These are phyloP conservation scores for Mrakia frigida DNA, from an alignment of 768 basidiomycete species.

Conservation along the genomic window DNA sequence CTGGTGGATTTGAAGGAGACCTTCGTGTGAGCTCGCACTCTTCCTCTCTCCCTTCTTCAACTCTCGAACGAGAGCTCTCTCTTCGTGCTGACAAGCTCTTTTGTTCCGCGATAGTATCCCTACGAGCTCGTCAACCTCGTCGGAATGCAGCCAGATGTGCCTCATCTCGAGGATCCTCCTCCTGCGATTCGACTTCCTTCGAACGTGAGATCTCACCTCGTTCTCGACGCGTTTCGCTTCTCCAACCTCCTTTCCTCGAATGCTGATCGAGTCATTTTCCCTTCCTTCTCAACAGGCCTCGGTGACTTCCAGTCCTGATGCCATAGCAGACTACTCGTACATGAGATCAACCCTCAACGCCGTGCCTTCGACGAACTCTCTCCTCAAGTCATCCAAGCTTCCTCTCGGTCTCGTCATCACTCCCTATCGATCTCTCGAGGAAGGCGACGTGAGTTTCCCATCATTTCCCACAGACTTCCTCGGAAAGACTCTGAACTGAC, in stretches of 20 bases:
- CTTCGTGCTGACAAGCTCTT: constrained; percentile 16
- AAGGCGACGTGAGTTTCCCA: constrained; percentile 51
- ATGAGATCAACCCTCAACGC: constrained; percentile 85
- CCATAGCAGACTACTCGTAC: constrained; percentile 84
- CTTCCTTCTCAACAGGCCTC: constrained; percentile 49
- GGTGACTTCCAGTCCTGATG: constrained; percentile 69
- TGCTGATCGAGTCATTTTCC: background rate
- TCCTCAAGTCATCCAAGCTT: constrained; percentile 81
- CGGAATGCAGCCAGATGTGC: constrained; percentile 85
- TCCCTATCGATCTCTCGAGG: constrained; percentile 76
- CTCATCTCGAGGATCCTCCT: constrained; percentile 69
- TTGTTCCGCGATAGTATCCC: constrained; percentile 49
- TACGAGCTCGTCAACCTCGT: constrained; percentile 86
- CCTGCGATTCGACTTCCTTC: constrained; percentile 87
- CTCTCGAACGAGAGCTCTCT: background rate
- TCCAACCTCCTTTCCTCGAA: background rate
- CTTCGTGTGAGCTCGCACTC: too few relatives aligned
- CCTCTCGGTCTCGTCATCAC: constrained; percentile 84
- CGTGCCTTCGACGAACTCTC: constrained; percentile 82
- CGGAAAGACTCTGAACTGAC: too few relatives aligned
- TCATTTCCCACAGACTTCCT: too few relatives aligned
- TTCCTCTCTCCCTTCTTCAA: background rate
- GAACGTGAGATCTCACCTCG: constrained; percentile 48
- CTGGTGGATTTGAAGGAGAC: background rate
- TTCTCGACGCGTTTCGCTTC: constrained; percentile 3